phyloP scores from a whole-genome alignment of 2,329 filamentous ascomycete species.

The Pestalotiopsis sp. region DNA sequence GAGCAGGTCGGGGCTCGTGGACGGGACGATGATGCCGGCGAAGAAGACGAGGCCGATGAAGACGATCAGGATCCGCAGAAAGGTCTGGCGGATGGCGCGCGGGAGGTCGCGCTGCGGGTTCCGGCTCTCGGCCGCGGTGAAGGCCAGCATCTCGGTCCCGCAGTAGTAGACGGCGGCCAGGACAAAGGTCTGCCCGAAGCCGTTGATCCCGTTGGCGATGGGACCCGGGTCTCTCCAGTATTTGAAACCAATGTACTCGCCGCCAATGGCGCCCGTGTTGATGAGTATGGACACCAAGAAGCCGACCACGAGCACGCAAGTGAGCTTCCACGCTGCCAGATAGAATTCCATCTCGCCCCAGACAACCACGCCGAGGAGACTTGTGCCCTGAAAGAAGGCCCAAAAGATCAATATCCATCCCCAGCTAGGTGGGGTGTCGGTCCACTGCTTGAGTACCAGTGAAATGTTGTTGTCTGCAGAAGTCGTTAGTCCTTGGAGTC shows the following conservation, averaged over 20 bases:
- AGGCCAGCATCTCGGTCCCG: constrained; percentile 36
- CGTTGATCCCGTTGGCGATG: constrained; percentile 36
- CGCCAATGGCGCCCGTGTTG: constrained; percentile 36
- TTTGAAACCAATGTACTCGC: constrained; percentile 36
- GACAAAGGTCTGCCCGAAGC: constrained; percentile 37
- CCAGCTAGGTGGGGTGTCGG: constrained; percentile 41
- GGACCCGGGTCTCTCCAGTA: constrained; percentile 36
- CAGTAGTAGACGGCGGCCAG: constrained; percentile 38
- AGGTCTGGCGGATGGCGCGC: constrained; percentile 31
- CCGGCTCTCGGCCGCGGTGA: constrained; percentile 36
- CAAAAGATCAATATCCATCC: constrained; percentile 50
- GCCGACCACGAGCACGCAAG: constrained; percentile 32
- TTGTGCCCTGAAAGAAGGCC: constrained; percentile 42
- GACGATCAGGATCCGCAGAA: constrained; percentile 34
- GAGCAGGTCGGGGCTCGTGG: constrained; percentile 35
- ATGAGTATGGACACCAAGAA: constrained; percentile 36
- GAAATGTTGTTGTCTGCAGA: constrained; percentile 43
- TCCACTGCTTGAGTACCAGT: constrained; percentile 47
- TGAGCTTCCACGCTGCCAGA: constrained; percentile 35
- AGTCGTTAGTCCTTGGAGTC: not conserved
- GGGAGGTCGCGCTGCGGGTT: constrained; percentile 33
- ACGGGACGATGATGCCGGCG: constrained; percentile 35
- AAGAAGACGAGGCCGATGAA: constrained; percentile 36
- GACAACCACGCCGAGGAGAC: constrained; percentile 33
- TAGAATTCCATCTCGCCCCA: constrained; percentile 36